Base-by-base conservation (phyloP, 352 stramenopile species). In the Blastocystis sp. region DNA sequence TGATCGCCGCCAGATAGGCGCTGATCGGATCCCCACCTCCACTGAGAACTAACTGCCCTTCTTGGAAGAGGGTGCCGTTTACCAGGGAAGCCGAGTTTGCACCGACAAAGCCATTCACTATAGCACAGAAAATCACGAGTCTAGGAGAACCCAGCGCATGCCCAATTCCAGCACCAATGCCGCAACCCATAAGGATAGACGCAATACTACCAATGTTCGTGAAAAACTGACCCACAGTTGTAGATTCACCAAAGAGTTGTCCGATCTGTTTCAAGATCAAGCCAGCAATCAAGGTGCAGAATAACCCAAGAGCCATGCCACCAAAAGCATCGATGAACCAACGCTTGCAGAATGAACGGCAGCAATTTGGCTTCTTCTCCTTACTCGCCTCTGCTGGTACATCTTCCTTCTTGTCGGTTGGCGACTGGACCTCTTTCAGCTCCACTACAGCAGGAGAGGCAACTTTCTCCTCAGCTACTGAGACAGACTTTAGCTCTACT, bases 251-350 rank as follows among this genome's bases (percentile, higher is more conserved):
- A 41, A 81, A 66, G 70, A 81, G 39, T 9, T 64, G 20, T 4
- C 47, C 70, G 8, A 81, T 62, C 43, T 81, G 70, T 26, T 81
- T 81, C 34, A 81, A 3, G n/a, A 81, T 81, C 26, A 81, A 47
- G n/a, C 70, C 70, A 41, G 70, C 70, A 26, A 81, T 81, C 50
- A 81, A 47, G 5, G 70, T 81, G 45, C 70, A 81, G 45, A 81
- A 81, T 13, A 81, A 53, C 34, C 70, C 70, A 5, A 81, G 70
- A 45, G 70, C 70, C 70, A 81, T 81, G 26, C 70, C 70, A 39
- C 70, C 70, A 43, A 81, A 81, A 26, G 70, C 70, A 20, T 81
- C 70, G 45, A 81, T 81, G 50, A 81, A 81, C 70, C 70, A 81
- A 30, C 70, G 43, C 43, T 81, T 81, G 13, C 34, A 63, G 45